A percentile compares a stretch with the other conserved stretches of the same genome.
These are phyloP conservation scores for Oryza nivara DNA, from an alignment of 176 grass and related monocot species.

Conservation along the genomic window DNA sequence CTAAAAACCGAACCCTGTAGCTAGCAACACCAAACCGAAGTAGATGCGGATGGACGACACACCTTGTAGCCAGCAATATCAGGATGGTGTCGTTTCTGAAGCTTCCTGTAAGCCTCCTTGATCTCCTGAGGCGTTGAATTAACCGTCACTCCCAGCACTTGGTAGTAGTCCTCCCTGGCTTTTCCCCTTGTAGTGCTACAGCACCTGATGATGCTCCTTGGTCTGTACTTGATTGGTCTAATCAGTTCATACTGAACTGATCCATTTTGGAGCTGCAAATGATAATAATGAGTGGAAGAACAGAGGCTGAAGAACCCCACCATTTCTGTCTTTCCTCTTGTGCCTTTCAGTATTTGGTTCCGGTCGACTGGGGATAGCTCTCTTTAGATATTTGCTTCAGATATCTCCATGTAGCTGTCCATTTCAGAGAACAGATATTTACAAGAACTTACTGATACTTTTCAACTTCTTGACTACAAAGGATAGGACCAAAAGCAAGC, in stretches of 20 bases:
- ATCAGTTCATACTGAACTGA: conserved; percentile 16
- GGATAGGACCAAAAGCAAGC: conserved; percentile 27
- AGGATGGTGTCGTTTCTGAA: conserved; percentile 79
- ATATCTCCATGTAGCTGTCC: conserved; percentile 46
- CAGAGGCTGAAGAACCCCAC: conserved; percentile 33
- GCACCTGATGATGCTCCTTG: conserved; percentile 46
- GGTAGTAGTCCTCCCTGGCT: conserved; percentile 47
- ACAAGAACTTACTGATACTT: conserved; percentile 6
- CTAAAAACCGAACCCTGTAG: background rate
- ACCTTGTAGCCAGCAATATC: conserved; percentile 71
- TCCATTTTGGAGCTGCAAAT: conserved; percentile 27
- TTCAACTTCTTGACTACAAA: conserved; percentile 2
- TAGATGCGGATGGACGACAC: background rate
- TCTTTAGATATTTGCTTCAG: background rate
- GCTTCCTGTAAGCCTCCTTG: conserved; percentile 76
- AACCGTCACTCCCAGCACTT: conserved; percentile 55
- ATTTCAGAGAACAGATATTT: conserved; percentile 49
- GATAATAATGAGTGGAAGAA: conserved; percentile 18
- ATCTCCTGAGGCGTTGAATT: conserved; percentile 61
- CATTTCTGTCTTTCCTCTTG: conserved; percentile 44
- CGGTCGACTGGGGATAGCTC: conserved; percentile 16
- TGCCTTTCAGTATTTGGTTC: conserved; percentile 15
- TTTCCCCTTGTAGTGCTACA: conserved; percentile 51
- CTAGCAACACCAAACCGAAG: conserved; percentile 17
- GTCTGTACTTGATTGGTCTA: conserved; percentile 22